Evolutionary conservation across 805 yeast genomes (phyloP).

Genomic region (Ogataea angusta): DNA sequence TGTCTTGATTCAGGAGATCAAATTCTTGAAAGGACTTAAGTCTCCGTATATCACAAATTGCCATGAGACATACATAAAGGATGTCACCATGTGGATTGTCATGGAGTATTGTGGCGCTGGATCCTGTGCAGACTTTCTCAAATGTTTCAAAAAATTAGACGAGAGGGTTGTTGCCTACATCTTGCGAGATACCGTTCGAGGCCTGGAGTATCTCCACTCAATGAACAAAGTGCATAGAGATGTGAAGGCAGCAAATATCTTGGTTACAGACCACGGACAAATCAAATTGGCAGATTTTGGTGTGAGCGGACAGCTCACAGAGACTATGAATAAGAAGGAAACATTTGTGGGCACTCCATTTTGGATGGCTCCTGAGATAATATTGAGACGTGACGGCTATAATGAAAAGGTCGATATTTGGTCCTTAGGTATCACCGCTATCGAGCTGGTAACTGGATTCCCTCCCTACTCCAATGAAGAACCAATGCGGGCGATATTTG

Average conservation of each 20-base stretch:
- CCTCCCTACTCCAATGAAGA: slow-evolving; percentile 76
- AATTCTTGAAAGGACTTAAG: slow-evolving; percentile 61
- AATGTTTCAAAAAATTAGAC: slow-evolving; percentile 46
- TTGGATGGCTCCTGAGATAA: slow-evolving; percentile 99
- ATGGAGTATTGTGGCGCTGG: slow-evolving; percentile 98
- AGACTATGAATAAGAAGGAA: slow-evolving; percentile 48
- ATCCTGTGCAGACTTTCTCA: slow-evolving; percentile 75
- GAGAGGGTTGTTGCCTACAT: slow-evolving; percentile 65
- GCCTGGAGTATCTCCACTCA: slow-evolving; percentile 71
- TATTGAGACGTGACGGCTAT: slow-evolving; percentile 55
- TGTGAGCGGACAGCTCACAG: slow-evolving; percentile 77
- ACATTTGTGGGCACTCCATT: slow-evolving; percentile 95
- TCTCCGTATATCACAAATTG: slow-evolving; percentile 68
- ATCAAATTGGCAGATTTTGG: slow-evolving; percentile 93
- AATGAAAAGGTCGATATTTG: slow-evolving; percentile 89
- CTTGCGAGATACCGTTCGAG: slow-evolving; percentile 59
- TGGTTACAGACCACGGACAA: slow-evolving; percentile 63
- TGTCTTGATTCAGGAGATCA: slow-evolving; percentile 71
- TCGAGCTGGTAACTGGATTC: slow-evolving; percentile 76
- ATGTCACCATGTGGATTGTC: slow-evolving; percentile 75
- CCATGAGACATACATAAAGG: slow-evolving; percentile 59
- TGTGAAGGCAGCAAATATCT: slow-evolving; percentile 84
- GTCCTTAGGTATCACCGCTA: slow-evolving; percentile 92
- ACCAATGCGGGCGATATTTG: slow-evolving; percentile 73
- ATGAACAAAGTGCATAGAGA: slow-evolving; percentile 84